Base-by-base conservation (phyloP, 331 rosid genomes). In the Quercus tomentella region DNA sequence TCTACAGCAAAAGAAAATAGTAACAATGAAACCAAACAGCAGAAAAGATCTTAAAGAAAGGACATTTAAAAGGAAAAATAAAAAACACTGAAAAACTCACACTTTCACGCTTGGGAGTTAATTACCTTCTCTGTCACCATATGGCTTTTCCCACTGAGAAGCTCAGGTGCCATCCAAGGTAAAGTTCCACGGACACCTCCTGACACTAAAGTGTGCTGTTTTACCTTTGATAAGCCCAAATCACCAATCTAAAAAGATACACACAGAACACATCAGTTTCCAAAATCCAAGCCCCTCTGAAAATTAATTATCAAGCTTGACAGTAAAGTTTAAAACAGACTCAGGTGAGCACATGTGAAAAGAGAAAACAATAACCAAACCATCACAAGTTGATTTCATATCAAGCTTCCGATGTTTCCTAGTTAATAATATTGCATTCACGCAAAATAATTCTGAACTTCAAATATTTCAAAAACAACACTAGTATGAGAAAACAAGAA, bases 141-240 rank as follows among this genome's bases (percentile, higher is more conserved):
- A 80, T 89, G 88, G 84, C 97, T 93, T 92, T 96, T 96, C 81
- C 98, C 97, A 43, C 98, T 93, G 63, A 96, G 97, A 84, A 96
- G 99, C 84, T 96, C 99, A 17, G 99, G 98, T 65, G 99, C 99
- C 99, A 96, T 96, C 99, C 99, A 96, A 14, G 99, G 99, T 82
- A 96, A 86, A 77, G 99, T 96, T 81, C 99, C 99, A 17, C 99
- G 97, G 75, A 96, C 95, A 70, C 99, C 99, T 76, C 99, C 99
- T 15, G 99, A 96, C 77, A 96, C 99, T 76, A 96, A 89, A 4
- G 99, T 96, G 82, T 93, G 93, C 61, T 96, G 99, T 79, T 94
- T 96, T 18, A 96, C 99, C 89, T 96, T 96, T n/a, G 99, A 96
- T 81, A 96, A 89, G 78, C 99, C 99, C 88, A 96, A 90, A 84